These are phyloP conservation scores for Scutellaria minor DNA, from an alignment of 257 asterid species.

Conservation along the genomic window DNA sequence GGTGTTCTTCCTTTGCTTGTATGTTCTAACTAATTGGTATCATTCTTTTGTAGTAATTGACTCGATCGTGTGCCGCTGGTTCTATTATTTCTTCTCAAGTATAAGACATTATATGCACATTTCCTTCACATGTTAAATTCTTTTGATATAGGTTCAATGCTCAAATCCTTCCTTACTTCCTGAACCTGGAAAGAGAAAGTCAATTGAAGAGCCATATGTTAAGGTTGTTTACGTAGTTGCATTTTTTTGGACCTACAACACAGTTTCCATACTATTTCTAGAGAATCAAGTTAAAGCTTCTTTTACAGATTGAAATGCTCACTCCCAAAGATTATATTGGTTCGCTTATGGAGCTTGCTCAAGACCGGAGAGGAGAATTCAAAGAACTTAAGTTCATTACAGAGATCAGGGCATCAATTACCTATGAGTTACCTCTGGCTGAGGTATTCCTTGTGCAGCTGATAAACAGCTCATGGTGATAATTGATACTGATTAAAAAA, in stretches of 20 bases:
- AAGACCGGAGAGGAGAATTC: slow-evolving; percentile 95
- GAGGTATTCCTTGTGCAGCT: slow-evolving; percentile 65
- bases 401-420: slow-evolving; percentile 78
- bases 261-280: slow-evolving; percentile 31
- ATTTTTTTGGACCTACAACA: slow-evolving; percentile 21
- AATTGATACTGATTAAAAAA: slow-evolving; percentile 4
- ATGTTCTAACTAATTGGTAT: slow-evolving; percentile 20
- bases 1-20: slow-evolving; percentile 27
- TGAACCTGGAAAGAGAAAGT: slow-evolving; percentile 88
- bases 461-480: slow-evolving; percentile 21
- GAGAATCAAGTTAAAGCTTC: slow-evolving; percentile 35
- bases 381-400: slow-evolving; percentile 92
- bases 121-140: slow-evolving; percentile 28
- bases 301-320: slow-evolving; percentile 84
- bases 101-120: slow-evolving; percentile 29
- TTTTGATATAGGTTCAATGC: slow-evolving; percentile 77
- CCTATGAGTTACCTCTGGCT: slow-evolving; percentile 87
- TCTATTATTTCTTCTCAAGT: neutral
- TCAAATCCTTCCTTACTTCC: slow-evolving; percentile 97
- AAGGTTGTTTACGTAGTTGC: slow-evolving; percentile 58
- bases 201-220: slow-evolving; percentile 95
- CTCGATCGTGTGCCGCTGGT: slow-evolving; percentile 18
- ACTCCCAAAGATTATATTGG: slow-evolving; percentile 97
- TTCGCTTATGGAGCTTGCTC: slow-evolving; percentile 97
- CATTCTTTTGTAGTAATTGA: neutral